phyloP scores from a whole-genome alignment of 2,329 filamentous ascomycete genomes.

The Dendryphion nanum region DNA sequence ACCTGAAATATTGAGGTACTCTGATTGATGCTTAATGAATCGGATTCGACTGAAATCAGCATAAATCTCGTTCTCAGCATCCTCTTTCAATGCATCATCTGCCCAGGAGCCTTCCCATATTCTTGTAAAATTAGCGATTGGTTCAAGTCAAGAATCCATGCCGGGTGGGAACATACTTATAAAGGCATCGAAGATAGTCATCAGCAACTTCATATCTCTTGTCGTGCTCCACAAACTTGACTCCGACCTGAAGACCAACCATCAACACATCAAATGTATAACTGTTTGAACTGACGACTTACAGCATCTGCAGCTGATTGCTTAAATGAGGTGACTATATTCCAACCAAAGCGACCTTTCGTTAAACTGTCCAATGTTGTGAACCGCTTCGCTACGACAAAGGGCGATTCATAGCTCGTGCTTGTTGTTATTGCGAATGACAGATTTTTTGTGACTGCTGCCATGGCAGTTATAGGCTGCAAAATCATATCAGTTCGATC shows the following conservation, averaged over 20 bases:
- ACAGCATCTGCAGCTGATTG: conserved; percentile 54
- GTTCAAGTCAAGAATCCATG: neutral
- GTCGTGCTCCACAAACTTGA: conserved; percentile 52
- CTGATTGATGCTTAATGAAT: conserved; percentile 59
- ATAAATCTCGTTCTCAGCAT: conserved; percentile 58
- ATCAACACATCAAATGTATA: neutral
- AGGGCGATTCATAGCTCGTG: conserved; percentile 66
- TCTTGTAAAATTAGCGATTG: neutral
- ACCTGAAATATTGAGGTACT: conserved; percentile 62
- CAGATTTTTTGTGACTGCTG: conserved; percentile 61
- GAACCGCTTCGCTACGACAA: conserved; percentile 60
- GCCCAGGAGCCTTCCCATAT: conserved; percentile 64
- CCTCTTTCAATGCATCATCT: conserved; percentile 57
- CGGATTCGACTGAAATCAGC: conserved; percentile 57
- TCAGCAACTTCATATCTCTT: conserved; percentile 65
- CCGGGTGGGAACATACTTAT: conserved; percentile 47
- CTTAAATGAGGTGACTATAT: conserved; percentile 64
- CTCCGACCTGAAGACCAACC: neutral
- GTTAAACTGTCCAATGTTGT: conserved; percentile 65
- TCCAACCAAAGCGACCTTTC: conserved; percentile 48
- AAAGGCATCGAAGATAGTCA: conserved; percentile 65
- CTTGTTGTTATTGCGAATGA: conserved; percentile 64
- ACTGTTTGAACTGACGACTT: too few species aligned
- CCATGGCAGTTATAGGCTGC: conserved; percentile 62
- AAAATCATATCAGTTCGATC: neutral